Conservation (phyloP, 495 filamentous ascomycete genomes). For the Xylaria telfairii region DNA sequence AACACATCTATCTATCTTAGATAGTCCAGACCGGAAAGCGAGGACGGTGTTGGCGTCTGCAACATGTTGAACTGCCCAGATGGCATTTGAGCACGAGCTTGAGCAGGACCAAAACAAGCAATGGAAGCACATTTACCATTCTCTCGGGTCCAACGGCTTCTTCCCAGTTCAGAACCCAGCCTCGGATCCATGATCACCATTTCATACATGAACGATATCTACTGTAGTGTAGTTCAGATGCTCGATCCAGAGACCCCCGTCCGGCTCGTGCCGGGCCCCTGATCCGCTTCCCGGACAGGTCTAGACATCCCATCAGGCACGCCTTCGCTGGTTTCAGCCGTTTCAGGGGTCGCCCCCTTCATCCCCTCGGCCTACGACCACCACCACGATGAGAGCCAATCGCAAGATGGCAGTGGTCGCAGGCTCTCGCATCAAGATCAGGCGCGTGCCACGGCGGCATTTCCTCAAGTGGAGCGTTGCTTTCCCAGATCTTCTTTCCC, state of each 20-base stretch:
- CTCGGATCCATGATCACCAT: conserved; percentile 22
- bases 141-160: conserved; percentile 3
- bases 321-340: conserved; percentile 5
- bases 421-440: neutral
- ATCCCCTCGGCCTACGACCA: neutral
- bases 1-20: no score
- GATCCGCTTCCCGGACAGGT: neutral
- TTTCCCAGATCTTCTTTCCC: neutral
- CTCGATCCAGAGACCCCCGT: conserved; percentile 6
- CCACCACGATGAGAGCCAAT: neutral
- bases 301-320: conserved; percentile 5
- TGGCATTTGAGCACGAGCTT: neutral
- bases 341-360: conserved; percentile 5
- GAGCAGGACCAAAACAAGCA: neutral
- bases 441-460: neutral
- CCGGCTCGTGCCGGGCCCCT: conserved; percentile 4
- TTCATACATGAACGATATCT: conserved; percentile 16
- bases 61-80: neutral
- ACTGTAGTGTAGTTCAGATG: neutral
- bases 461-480: neutral
- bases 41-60: neutral
- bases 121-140: conserved; percentile 1
- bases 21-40: conserved; percentile 7
- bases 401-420: neutral
- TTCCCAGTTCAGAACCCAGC: neutral